Evolutionary conservation across 306 rosid species (phyloP).

Genomic region (Lathyrus tuberosus): DNA sequence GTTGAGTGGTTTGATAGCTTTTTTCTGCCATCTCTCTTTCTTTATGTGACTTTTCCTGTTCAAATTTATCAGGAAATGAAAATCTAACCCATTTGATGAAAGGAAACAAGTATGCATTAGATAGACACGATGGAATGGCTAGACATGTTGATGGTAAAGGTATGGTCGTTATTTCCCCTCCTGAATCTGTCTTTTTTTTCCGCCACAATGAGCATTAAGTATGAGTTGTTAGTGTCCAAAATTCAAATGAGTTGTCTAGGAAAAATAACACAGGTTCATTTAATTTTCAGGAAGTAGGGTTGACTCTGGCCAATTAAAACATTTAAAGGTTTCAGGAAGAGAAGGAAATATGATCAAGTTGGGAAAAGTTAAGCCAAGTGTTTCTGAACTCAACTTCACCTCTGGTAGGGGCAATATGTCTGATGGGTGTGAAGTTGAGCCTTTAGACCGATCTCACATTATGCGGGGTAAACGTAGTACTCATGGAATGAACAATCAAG

Average conservation of each 20-base stretch:
- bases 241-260: constrained; percentile 7
- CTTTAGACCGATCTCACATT: constrained; percentile 45
- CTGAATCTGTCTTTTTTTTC: constrained; percentile 23
- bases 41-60: constrained; percentile 35
- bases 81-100: constrained; percentile 47
- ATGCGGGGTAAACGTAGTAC: constrained; percentile 47
- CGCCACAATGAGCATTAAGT: background rate
- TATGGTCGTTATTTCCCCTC: constrained; percentile 8
- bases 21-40: background rate
- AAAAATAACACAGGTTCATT: constrained; percentile 26
- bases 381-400: constrained; percentile 48
- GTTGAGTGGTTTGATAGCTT: constrained; percentile 23
- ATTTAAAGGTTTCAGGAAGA: constrained; percentile 61
- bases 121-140: constrained; percentile 49
- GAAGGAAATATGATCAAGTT: constrained; percentile 75
- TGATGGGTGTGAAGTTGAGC: constrained; percentile 52
- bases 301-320: constrained; percentile 58
- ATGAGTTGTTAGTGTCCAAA: constrained; percentile 13
- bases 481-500: constrained; percentile 50
- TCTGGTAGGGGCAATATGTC: constrained; percentile 53
- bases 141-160: constrained; percentile 57
- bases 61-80: constrained; percentile 55
- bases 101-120: constrained; percentile 52
- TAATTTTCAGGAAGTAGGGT: constrained; percentile 56
- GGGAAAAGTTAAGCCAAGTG: constrained; percentile 69